Base-by-base conservation (phyloP, 2,329 filamentous ascomycete genomes). In the Sphaceloma murrayae region DNA sequence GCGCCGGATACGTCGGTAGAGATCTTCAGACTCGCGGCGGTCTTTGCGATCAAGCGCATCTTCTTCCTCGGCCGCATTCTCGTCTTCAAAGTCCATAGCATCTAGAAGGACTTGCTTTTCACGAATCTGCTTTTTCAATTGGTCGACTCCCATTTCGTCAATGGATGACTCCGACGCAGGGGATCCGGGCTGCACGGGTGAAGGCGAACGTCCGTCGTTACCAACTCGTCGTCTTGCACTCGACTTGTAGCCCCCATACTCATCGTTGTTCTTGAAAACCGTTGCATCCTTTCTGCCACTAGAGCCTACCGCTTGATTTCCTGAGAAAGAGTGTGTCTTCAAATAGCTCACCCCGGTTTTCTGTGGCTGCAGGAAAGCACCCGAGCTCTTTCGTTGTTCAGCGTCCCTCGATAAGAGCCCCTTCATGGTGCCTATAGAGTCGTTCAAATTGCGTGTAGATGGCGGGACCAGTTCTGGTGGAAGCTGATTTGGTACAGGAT, bases 341-440 rank as follows among this genome's bases (percentile, higher is more conserved):
- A 96, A 74, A 57, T 96, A 96, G 66, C 89, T 96, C 13, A 98
- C 88, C n/a, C 91, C 91, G 8, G 91, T 96, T 66, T 86, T 88
- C 60, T 96, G 91, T 3, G 91, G 89, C 48, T 96, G 78, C 49
- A 98, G 69, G 54, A 88, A 83, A 6, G 89, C 89, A 3, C 91
- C 89, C 1, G 85, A 86, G 51, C 80, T 82, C 70, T 94, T 95
- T 32, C 91, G 77, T 47, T 80, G 75, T 56, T 95, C 86, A 0
- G 91, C 93, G 65, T 96, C 89, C 56, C 89, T 78, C 44, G 83
- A 82, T 18, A 98, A 74, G 65, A 96, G 74, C 13, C 79, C 85
- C 63, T 95, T 96, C 60, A 98, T 82, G 2, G 87, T 83, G 43
- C 88, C 89, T 50, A 98, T 88, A 3, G 91, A 94, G 57, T 88